Evolutionary conservation across 345 rosid genomes (phyloP).

Genomic region (Eutrema japonicum): DNA sequence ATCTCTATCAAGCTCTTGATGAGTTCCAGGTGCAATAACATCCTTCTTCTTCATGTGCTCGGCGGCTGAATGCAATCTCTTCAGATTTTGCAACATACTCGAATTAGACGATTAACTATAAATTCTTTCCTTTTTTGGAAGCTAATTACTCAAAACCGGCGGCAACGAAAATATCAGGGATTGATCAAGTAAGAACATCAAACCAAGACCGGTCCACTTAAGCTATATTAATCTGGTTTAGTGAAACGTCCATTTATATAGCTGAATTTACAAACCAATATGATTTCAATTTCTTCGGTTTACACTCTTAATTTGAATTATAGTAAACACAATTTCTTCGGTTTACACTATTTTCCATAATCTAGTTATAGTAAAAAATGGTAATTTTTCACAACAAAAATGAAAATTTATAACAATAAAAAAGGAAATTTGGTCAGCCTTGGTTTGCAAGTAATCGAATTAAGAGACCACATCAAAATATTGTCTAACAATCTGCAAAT

Average conservation of each 20-base stretch:
- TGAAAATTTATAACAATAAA: too few relatives aligned
- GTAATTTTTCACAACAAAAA: too few relatives aligned
- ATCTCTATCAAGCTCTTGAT: neutral
- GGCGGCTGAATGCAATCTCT: neutral
- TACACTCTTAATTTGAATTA: too few relatives aligned
- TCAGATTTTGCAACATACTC: neutral
- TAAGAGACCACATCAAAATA: too few relatives aligned
- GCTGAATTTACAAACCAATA: neutral
- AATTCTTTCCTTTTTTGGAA: neutral
- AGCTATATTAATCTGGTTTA: neutral
- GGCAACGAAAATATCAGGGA: neutral
- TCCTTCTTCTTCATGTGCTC: slow-evolving; percentile 2
- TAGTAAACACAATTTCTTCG: too few relatives aligned
- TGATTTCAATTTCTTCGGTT: neutral
- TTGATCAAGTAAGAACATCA: neutral
- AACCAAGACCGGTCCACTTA: neutral
- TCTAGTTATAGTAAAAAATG: too few relatives aligned
- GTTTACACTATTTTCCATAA: too few relatives aligned
- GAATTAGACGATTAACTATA: slow-evolving; percentile 1
- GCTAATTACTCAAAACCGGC: slow-evolving; percentile 1
- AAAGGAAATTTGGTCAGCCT: too few relatives aligned
- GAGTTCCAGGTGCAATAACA: neutral
- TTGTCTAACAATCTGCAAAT: too few relatives aligned
- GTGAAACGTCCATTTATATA: neutral
- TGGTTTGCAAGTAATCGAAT: too few relatives aligned